Evolutionary conservation across 352 stramenopile species (phyloP).

Genomic region (Phytophthora sojae): DNA sequence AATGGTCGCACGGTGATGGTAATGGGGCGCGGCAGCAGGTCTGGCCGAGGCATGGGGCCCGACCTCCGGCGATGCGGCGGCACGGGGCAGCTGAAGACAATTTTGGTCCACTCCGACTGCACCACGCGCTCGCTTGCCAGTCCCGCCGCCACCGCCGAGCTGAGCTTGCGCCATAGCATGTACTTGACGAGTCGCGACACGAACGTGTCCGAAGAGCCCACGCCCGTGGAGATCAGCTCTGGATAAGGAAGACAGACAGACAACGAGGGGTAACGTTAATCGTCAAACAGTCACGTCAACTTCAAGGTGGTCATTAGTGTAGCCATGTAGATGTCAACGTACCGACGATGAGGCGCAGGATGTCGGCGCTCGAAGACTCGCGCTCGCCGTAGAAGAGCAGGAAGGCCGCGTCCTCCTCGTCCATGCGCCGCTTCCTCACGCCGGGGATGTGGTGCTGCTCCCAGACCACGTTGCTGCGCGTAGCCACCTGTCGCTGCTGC

Average conservation of each 20-base stretch:
- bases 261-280: slow-evolving; percentile 11
- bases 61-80: slow-evolving; percentile 41
- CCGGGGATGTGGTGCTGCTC: slow-evolving; percentile 14
- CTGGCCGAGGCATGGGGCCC: slow-evolving; percentile 47
- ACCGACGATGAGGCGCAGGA: slow-evolving; percentile 71
- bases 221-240: slow-evolving; percentile 64
- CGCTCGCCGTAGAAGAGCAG: slow-evolving; percentile 72
- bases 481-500: slow-evolving; percentile 12
- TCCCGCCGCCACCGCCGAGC: slow-evolving; percentile 42
- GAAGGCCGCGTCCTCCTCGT: slow-evolving; percentile 74
- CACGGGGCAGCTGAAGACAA: slow-evolving; percentile 64
- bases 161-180: slow-evolving; percentile 63
- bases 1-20: slow-evolving; percentile 67
- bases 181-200: slow-evolving; percentile 55
- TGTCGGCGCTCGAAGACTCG: slow-evolving; percentile 50
- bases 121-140: slow-evolving; percentile 46
- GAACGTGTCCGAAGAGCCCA: slow-evolving; percentile 40
- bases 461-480: slow-evolving; percentile 13
- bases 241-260: neutral
- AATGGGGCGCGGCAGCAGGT: slow-evolving; percentile 62
- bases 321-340: slow-evolving; percentile 16
- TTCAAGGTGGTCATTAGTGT: slow-evolving; percentile 2
- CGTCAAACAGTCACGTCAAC: slow-evolving; percentile 9
- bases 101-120: slow-evolving; percentile 85
- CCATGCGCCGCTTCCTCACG: slow-evolving; percentile 48